A percentile compares a stretch with the other conserved stretches of the same genome.
These are phyloP conservation scores for Alternaria sp. DNA, from an alignment of 2,329 filamentous ascomycete genomes.

Conservation along the genomic window DNA sequence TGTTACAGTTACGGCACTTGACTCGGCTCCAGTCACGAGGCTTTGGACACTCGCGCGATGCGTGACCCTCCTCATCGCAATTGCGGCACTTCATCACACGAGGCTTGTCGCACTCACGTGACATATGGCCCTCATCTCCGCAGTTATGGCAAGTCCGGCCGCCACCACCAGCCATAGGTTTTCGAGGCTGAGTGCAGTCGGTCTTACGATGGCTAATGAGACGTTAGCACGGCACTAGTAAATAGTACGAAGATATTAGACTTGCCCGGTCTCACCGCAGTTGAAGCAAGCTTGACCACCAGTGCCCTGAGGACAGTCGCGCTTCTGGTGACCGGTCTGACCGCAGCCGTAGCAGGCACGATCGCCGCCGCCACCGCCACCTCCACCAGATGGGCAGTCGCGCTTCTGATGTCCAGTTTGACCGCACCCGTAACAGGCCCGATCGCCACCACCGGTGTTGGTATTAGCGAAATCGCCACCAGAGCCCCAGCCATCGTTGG, in stretches of 20 bases:
- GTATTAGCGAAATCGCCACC: conserved; percentile 11
- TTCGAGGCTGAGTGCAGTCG: conserved; percentile 36
- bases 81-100: conserved; percentile 61
- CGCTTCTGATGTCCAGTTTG: conserved; percentile 31
- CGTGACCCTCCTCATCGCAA: conserved; percentile 70
- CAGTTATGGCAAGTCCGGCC: conserved; percentile 41
- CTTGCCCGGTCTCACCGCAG: conserved; percentile 38
- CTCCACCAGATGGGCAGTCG: conserved; percentile 23
- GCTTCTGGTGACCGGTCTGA: conserved; percentile 30
- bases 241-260: background rate
- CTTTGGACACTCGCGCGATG: conserved; percentile 32
- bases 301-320: conserved; percentile 26
- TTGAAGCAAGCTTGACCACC: conserved; percentile 40
- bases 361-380: conserved; percentile 25
- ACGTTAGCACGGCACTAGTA: conserved; percentile 1
- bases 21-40: conserved; percentile 64
- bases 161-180: conserved; percentile 26
- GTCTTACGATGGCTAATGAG: conserved; percentile 27
- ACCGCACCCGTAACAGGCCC: conserved; percentile 39
- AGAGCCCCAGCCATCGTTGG: conserved; percentile 48
- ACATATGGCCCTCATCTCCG: conserved; percentile 37
- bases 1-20: conserved; percentile 65
- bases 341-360: conserved; percentile 39
- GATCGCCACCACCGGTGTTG: conserved; percentile 21
- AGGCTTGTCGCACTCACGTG: conserved; percentile 38